Evolutionary conservation across 2,329 filamentous ascomycete species (phyloP), one percentile per base, ranked within the genome.

Genomic region (Diaporthe capsici): DNA sequence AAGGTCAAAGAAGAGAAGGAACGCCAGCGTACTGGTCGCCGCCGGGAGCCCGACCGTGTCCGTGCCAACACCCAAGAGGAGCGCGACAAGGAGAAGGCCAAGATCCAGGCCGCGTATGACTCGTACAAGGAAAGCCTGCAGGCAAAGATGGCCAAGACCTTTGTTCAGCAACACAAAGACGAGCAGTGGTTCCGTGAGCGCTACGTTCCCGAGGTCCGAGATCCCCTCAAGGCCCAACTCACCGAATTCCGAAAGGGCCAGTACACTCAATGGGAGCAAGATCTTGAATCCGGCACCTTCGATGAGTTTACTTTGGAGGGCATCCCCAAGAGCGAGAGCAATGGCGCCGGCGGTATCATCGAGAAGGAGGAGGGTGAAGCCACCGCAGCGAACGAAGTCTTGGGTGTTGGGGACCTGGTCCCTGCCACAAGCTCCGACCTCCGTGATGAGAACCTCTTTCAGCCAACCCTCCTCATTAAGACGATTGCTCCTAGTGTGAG

Each of bases 161-260:
- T 99, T 82, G 97, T 99, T 57, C 91, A 93, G 68, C 94, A 95
- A 80, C 97, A 99, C 85, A 98, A 98, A 83, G 92, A 92, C 58
- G 97, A 99, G 83, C 96, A 99, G 82, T 99, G 97, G 97, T 99
- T 99, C 86, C 95, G 93, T 80, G 97, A 99, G 85, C 93, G 95
- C 82, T 99, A 99, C 80, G 93, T 97, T 42, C 91, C 95, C 1
- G 95, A 97, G 79, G 92, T 96, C 73, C 90, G 94, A 71, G 93
- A 96, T 78, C 89, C 90, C 2, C 91, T 98, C 81, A 92, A 94
- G 74, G 87, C 88, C 76, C 93, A 95, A 80, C 87, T 98, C 72
- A 94, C 93, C 83, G 93, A 95, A 63, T 95, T 94, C 82, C 93
- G 97, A 63, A 92, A 93, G 55, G 92, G 91, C 20, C 91, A 92